Percentiles rank a stretch among this genome's conserved stretches.
phyloP scores from a whole-genome alignment of 768 basidiomycete species.

The Suillus clintonianus region DNA sequence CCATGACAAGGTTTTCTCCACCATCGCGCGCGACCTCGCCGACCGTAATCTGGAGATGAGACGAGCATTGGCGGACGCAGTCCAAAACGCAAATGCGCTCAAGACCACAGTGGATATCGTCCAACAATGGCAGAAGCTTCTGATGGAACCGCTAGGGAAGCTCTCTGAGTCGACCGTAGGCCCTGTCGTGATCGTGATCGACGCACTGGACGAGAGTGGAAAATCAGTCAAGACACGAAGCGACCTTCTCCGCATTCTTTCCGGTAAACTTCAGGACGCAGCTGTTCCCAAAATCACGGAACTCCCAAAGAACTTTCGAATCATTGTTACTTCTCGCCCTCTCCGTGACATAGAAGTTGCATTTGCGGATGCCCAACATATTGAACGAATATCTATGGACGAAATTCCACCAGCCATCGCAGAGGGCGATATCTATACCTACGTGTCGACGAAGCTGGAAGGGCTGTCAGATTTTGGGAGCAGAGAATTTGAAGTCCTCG shows the following conservation, averaged over 20 bases:
- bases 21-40: slow-evolving; percentile 9
- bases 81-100: not conserved
- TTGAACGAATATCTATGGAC: slow-evolving; percentile 3
- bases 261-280: not conserved
- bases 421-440: slow-evolving; percentile 4
- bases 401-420: slow-evolving; percentile 1
- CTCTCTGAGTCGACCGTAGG: slow-evolving; percentile 6
- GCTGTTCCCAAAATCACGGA: not conserved
- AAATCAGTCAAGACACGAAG: slow-evolving; percentile 3
- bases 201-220: slow-evolving; percentile 23
- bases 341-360: not conserved
- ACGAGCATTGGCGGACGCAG: not conserved
- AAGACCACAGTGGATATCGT: slow-evolving; percentile 1
- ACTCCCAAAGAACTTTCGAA: slow-evolving; percentile 7
- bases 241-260: slow-evolving; percentile 14
- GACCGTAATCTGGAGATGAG: not conserved
- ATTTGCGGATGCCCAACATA: not conserved
- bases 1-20: slow-evolving; percentile 18
- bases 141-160: slow-evolving; percentile 16
- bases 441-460: slow-evolving; percentile 4
- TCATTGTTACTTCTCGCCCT: slow-evolving; percentile 11
- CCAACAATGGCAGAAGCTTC: slow-evolving; percentile 18
- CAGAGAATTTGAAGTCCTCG: not conserved
- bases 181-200: slow-evolving; percentile 27
- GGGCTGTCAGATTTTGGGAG: not conserved